phyloP scores from a whole-genome alignment of 306 rosid species.

The Cotoneaster glaucophyllus region DNA sequence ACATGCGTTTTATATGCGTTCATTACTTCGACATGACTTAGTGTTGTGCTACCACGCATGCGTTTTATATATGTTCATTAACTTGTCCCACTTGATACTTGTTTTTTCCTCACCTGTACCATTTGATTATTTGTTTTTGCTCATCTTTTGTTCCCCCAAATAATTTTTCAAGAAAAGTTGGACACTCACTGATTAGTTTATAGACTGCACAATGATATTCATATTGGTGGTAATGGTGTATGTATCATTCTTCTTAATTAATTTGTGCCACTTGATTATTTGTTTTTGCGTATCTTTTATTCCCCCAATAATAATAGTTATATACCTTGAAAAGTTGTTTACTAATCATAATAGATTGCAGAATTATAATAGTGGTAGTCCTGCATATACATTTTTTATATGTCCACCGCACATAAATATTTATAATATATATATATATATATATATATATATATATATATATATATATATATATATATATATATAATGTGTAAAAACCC shows the following conservation, averaged over 20 bases:
- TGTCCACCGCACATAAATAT: no score
- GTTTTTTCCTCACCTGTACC: neutral
- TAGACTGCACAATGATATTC: neutral
- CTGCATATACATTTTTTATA: no score
- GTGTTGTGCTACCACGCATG: no score
- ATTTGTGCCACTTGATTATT: neutral
- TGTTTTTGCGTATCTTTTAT: neutral
- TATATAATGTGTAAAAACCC: no score
- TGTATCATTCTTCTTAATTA: no score
- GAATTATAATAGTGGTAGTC: neutral
- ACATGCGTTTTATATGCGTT: no score
- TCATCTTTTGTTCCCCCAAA: neutral
- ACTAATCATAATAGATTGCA: neutral
- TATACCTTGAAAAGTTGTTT: neutral
- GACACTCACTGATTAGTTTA: neutral
- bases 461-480: no score
- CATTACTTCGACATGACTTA: no score
- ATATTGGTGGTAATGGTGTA: neutral
- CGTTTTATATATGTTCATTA: no score
- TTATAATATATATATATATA: no score
- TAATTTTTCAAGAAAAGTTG: neutral
- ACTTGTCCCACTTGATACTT: neutral
- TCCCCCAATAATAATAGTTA: neutral
- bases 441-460: no score
- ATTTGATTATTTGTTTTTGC: no score